A percentile compares a stretch with the other conserved stretches of the same genome.
phyloP scores from a whole-genome alignment of 2,329 filamentous ascomycete species.

The Pseudopithomyces chartarum region DNA sequence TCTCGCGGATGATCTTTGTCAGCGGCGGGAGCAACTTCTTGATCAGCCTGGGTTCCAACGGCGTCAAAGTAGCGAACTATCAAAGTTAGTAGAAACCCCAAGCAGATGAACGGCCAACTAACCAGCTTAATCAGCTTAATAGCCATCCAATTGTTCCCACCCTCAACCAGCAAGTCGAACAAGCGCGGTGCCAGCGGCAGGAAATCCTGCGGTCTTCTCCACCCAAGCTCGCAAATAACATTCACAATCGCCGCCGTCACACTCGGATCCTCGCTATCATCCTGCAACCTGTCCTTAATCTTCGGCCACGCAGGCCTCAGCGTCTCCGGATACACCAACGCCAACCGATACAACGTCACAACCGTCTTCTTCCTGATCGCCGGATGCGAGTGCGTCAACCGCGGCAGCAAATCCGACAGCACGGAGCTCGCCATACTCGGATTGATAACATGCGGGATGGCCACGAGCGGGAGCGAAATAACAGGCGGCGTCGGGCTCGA shows the following conservation, averaged over 20 bases:
- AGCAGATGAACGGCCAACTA: conserved; percentile 36
- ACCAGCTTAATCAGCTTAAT: conserved; percentile 98
- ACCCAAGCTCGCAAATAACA: conserved; percentile 93
- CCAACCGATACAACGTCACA: conserved; percentile 89
- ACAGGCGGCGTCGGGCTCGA: conserved; percentile 72
- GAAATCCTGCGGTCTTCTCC: conserved; percentile 92
- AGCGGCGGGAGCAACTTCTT: conserved; percentile 90
- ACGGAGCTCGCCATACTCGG: conserved; percentile 89
- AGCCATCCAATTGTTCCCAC: conserved; percentile 99
- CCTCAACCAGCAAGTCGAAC: conserved; percentile 89
- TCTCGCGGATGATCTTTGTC: conserved; percentile 91
- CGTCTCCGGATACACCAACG: conserved; percentile 95
- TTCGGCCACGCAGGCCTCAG: conserved; percentile 93
- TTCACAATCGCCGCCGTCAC: conserved; percentile 97
- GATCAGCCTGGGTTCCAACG: conserved; percentile 86
- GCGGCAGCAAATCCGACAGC: conserved; percentile 82
- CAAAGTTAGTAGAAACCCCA: conserved; percentile 1
- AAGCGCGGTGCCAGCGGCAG: conserved; percentile 86
- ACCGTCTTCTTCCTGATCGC: conserved; percentile 94
- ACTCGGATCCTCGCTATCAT: conserved; percentile 85
- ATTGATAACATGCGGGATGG: conserved; percentile 93
- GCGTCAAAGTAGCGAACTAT: conserved; percentile 92
- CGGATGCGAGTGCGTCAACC: conserved; percentile 83
- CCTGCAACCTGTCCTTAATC: conserved; percentile 91
- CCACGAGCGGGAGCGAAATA: conserved; percentile 83